Evolutionary conservation across 2,329 filamentous ascomycete species (phyloP), one percentile per base, ranked within the genome.

Genomic region (Xylaria hypoxylon): DNA sequence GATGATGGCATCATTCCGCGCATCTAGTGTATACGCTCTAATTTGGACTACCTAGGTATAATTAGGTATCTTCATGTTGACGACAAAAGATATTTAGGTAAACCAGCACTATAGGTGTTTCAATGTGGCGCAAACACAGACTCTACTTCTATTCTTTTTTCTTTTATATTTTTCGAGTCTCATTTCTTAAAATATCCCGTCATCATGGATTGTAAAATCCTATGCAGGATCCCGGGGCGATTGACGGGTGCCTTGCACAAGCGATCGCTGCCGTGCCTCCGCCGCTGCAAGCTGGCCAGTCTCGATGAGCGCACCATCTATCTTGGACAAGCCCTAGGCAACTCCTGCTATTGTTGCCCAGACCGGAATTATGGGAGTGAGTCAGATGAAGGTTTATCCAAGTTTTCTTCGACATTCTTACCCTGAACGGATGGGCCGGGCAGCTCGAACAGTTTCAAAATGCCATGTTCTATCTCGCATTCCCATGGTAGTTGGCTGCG

Each of bases 381-480:
- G 64, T 69, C 69, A 68, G 62, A 71, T 35, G 50, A 42, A 57
- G 45, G 24, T 44, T 19, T 24, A 61, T 50, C 45, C 60, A 31
- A 38, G 59, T 48, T 47, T 58, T 47, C 47, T 52, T 44, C 24
- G 31, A 31, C n/a, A 19, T 60, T 58, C 55, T 24, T 44, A 50
- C 40, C 44, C 35, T 68, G 44, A 62, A 28, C 48, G 59, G 64
- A 65, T 60, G 53, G 45, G 40, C 48, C 59, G 64, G 55, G 47
- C 48, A 64, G 11, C 50, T 62, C 63, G 63, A 53, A 42, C 44
- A 45, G 45, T 65, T 71, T 62, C 40, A 53, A 69, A 74, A 74
- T 75, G 62, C 71, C 72, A 72, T 74, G 59, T 70, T 64, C 58
- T 65, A 60, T 61, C 45, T 67, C 59, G 57, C 68, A 72, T 73